Conservation (phyloP, 768 basidiomycete species). For the Polyporus arcularius region DNA sequence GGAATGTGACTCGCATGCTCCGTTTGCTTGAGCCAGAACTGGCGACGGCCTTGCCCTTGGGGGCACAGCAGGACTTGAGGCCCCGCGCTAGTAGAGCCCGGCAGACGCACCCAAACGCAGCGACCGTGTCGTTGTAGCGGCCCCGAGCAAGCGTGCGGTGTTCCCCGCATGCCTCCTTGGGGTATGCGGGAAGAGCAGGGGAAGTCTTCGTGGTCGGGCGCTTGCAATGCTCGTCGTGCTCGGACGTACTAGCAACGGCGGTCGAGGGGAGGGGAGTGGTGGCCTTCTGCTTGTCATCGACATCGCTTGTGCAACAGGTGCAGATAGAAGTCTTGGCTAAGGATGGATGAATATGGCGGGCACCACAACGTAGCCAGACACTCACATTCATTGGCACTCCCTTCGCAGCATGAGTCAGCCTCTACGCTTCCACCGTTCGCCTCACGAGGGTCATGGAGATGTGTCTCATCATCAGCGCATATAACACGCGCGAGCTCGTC, state of each 20-base stretch:
- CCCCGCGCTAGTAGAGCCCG: conserved; percentile 29
- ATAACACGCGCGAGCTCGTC: conserved; percentile 29
- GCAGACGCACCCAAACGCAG: conserved; percentile 33
- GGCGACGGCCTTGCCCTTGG: conserved; percentile 3
- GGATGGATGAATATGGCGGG: background rate
- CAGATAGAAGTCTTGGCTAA: conserved; percentile 1
- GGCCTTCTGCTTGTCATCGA: background rate
- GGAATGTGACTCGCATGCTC: background rate
- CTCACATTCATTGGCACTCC: conserved; percentile 1
- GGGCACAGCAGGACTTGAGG: conserved; percentile 28
- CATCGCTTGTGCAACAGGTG: conserved; percentile 2
- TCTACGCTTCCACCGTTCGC: background rate
- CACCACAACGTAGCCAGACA: background rate
- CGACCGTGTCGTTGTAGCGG: conserved; percentile 30
- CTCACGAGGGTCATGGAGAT: conserved; percentile 19
- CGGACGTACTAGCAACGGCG: background rate
- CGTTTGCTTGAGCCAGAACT: conserved; percentile 4
- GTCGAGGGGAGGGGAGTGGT: background rate
- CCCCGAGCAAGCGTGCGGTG: conserved; percentile 27
- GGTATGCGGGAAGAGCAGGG: conserved; percentile 2
- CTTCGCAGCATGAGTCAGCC: background rate
- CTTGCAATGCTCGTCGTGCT: conserved; percentile 20
- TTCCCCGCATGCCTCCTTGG: conserved; percentile 27
- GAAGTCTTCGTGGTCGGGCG: conserved; percentile 5
- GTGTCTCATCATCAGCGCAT: conserved; percentile 29